phyloP scores from a whole-genome alignment of 2,329 filamentous ascomycete genomes.

The Hymenoscyphus albidus region DNA sequence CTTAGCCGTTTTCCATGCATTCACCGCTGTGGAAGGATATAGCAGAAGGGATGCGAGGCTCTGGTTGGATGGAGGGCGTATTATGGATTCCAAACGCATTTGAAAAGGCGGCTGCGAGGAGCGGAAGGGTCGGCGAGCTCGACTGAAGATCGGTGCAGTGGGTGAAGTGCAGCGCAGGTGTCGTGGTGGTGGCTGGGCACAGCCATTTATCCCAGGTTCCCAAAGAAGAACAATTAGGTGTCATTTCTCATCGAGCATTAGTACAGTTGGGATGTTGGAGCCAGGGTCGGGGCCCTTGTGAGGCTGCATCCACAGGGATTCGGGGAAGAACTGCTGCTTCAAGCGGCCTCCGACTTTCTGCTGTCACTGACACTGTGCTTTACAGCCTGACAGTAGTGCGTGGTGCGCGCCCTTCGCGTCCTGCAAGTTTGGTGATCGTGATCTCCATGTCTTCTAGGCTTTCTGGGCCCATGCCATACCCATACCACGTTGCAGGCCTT shows the following conservation, averaged over 20 bases:
- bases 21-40: conserved; percentile 6
- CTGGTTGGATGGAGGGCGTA: conserved; percentile 1
- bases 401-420: not conserved
- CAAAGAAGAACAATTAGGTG: conserved; percentile 7
- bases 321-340: not conserved
- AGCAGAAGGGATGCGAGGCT: not conserved
- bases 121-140: not conserved
- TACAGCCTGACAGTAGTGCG: no score
- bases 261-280: no score
- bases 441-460: not conserved
- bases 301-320: conserved; percentile 3
- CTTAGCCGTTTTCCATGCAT: not conserved
- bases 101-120: conserved; percentile 8
- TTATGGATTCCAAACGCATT: conserved; percentile 7
- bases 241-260: not conserved
- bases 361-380: no score
- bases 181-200: not conserved
- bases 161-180: not conserved
- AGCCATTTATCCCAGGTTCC: not conserved
- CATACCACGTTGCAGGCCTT: conserved; percentile 7
- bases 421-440: not conserved
- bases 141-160: not conserved
- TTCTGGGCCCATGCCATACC: not conserved
- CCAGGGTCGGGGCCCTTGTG: not conserved
- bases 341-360: conserved; percentile 2